Evolutionary conservation across 2,329 filamentous ascomycete genomes (phyloP), one percentile per base, ranked within the genome.

Genomic region (Fusarium drepaniforme): DNA sequence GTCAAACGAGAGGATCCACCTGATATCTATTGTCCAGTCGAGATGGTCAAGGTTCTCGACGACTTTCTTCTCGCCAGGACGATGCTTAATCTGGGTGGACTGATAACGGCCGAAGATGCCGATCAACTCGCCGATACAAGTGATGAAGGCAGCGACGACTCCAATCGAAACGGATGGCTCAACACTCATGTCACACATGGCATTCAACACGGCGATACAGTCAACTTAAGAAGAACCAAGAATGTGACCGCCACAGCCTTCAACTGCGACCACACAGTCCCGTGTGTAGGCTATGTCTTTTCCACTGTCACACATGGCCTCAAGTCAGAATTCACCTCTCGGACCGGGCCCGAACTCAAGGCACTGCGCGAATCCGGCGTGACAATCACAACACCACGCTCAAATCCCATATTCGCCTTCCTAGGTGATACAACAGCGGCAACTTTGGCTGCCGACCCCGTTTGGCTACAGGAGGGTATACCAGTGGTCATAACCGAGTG

Each of bases 401-500:
- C 79, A 6, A 77, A 78, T 8, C 83, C 85, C 42, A 81, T 88
- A 1, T 86, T 88, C 58, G 86, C 86, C 13, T 88, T 88, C 63
- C 77, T 88, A 5, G 86, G 86, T 8, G 86, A 88, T 74, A 86
- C 85, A 1, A 87, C 86, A 3, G 81, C 84, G 6, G 75, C 78
- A 18, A 83, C 82, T 5, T 79, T 88, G 9, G 83, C 82, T 13
- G 76, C 77, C 1, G 84, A 79, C 62, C 85, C 85, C 0, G 71
- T 77, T 28, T 87, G 86, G 85, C 68, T 88, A 33, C 60, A 68
- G 3, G 75, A 78, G 1, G 84, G 80, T 0, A 82, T 87, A 16
- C 81, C 83, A 8, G 85, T 88, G 7, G 86, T 88, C 62, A 85
- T 88, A 42, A 87, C 85, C 0, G 86, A 88, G 78, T 88, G 86